A percentile compares a stretch with the other conserved stretches of the same genome.
phyloP scores from a whole-genome alignment of 257 asterid species.

The Rauvolfia tetraphylla region DNA sequence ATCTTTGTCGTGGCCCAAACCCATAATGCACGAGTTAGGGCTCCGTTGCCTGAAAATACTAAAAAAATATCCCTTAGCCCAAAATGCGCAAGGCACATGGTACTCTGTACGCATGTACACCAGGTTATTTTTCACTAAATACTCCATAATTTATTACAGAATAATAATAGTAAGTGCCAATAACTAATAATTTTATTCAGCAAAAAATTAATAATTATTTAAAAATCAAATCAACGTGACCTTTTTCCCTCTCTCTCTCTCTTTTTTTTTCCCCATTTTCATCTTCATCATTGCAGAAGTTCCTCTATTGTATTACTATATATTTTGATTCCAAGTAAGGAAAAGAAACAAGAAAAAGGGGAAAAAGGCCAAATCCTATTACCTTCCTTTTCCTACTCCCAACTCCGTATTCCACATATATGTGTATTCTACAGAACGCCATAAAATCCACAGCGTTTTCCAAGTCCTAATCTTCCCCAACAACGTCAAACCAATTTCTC shows the following conservation, averaged over 20 bases:
- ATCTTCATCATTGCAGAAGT: neutral
- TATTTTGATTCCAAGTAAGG: neutral
- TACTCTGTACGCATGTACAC: neutral
- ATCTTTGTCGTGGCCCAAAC: constrained; percentile 3
- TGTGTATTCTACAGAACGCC: neutral
- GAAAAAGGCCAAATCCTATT: neutral
- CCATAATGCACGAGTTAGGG: neutral
- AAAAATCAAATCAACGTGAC: neutral
- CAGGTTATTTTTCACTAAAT: neutral
- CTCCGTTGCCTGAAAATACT: neutral
- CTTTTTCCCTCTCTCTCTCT: neutral
- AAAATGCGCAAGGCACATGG: neutral
- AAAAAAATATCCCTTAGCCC: neutral
- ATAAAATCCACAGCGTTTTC: neutral
- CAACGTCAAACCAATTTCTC: constrained; percentile 23
- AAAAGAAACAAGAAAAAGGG: neutral
- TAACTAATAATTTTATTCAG: no score
- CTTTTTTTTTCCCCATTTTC: neutral
- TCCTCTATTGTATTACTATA: neutral
- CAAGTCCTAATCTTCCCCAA: constrained; percentile 8
- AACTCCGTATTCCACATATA: neutral
- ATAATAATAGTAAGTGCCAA: neutral
- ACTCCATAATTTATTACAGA: no score
- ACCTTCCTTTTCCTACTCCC: neutral
- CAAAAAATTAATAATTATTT: neutral